Evolutionary conservation across 1,284 basidiomycete species (phyloP).

Genomic region (Peniophora sp.): DNA sequence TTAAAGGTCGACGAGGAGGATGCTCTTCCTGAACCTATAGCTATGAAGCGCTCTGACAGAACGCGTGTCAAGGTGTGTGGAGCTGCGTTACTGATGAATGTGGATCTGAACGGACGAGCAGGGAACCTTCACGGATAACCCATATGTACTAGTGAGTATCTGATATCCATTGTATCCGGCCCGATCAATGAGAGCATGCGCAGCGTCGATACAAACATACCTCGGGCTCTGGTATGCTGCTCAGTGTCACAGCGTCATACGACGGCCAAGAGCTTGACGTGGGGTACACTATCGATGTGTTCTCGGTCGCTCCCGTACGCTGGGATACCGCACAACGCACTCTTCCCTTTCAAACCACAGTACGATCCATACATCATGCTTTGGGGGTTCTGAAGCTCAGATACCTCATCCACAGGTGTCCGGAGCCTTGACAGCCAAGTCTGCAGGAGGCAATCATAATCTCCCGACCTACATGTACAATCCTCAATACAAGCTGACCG

Average conservation of each 20-base stretch:
- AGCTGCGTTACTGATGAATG: no score
- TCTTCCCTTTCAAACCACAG: slow-evolving; percentile 39
- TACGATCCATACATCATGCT: slow-evolving; percentile 10
- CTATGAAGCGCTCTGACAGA: no score
- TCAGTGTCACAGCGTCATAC: slow-evolving; percentile 56
- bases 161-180: neutral
- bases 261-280: slow-evolving; percentile 53
- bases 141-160: slow-evolving; percentile 59
- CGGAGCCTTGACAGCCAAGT: slow-evolving; percentile 60
- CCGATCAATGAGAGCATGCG: no score
- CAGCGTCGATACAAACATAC: slow-evolving; percentile 20
- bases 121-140: slow-evolving; percentile 75
- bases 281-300: slow-evolving; percentile 59
- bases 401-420: slow-evolving; percentile 36
- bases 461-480: slow-evolving; percentile 83
- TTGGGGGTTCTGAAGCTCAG: slow-evolving; percentile 4
- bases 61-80: no score
- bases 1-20: slow-evolving; percentile 50
- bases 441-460: slow-evolving; percentile 78
- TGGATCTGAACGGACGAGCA: slow-evolving; percentile 15
- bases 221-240: slow-evolving; percentile 22
- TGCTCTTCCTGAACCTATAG: slow-evolving; percentile 1
- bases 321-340: slow-evolving; percentile 40
- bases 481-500: slow-evolving; percentile 74
- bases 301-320: slow-evolving; percentile 32